Base-by-base conservation (phyloP, 139 green algal genomes). In the Chlorella sp. region DNA sequence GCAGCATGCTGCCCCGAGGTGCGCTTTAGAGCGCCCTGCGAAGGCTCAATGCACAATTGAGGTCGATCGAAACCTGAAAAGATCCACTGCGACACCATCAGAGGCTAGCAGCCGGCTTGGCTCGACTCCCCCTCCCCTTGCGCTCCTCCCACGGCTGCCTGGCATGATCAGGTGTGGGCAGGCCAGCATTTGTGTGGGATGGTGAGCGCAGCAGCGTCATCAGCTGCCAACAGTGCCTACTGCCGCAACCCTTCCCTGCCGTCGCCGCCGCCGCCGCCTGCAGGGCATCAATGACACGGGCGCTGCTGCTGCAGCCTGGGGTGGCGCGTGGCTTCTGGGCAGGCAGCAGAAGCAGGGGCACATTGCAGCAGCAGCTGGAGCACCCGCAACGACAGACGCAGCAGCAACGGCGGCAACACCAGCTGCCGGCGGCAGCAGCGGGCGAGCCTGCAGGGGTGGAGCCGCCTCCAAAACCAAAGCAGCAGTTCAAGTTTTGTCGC, bases 401-500 rank as follows among this genome's bases (percentile, higher is more conserved):
- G 34, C 72, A 77, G 70, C 70, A 40, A 30, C 24, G 24, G 43
- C 40, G 56, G 34, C 43, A 60, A 19, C 67, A 73, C 16, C 43
- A 60, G 43, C 28, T 30, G 32, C 20, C 22, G 11, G 41, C 60
- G 20, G 76, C 73, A 30, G 28, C 20, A 24, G 28, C 43, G 38
- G 16, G 65, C 38, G 7, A 5, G 70, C 70, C 24, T 6, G 38
- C 51, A 60, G 51, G 51, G 1, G 11, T 43, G 19, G 30, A 14
- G 48, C 65, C 36, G 38, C 81, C 81, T 14, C 81, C 73, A 40
- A 86, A 86, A 26, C 82, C 82, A 20, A 38, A 56, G 70, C 81
- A 86, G 72, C 16, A 62, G 24, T 65, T 69, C 64, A 85, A 92
- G 19, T 93, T 87, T 38, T 95, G 93, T 88, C 89, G 88, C 69